A percentile compares a stretch with the other conserved stretches of the same genome.
These are phyloP conservation scores for Phyllosticta paracitricarpa DNA, from an alignment of 2,329 filamentous ascomycete species.

Conservation along the genomic window DNA sequence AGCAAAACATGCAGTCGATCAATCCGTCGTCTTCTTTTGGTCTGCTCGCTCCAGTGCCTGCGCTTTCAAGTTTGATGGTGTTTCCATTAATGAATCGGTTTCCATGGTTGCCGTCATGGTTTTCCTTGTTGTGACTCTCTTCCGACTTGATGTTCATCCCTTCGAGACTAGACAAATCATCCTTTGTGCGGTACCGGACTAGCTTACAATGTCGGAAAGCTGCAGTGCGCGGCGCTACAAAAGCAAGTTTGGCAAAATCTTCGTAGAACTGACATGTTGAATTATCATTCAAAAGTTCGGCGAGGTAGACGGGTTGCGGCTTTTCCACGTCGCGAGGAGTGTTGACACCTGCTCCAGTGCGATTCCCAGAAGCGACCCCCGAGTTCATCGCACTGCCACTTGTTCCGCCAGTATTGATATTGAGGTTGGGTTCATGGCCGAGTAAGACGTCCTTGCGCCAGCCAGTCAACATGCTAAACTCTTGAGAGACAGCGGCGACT, in stretches of 20 bases:
- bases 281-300: slow-evolving; percentile 87
- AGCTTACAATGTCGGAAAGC: slow-evolving; percentile 77
- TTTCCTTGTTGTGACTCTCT: slow-evolving; percentile 1
- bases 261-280: slow-evolving; percentile 92
- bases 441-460: slow-evolving; percentile 87
- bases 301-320: slow-evolving; percentile 75
- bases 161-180: slow-evolving; percentile 23
- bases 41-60: slow-evolving; percentile 60
- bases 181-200: slow-evolving; percentile 65
- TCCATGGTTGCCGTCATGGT: slow-evolving; percentile 1
- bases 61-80: slow-evolving; percentile 14
- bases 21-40: slow-evolving; percentile 76
- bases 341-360: slow-evolving; percentile 28
- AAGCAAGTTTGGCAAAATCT: slow-evolving; percentile 85
- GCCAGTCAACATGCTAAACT: slow-evolving; percentile 90
- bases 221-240: slow-evolving; percentile 78
- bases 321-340: slow-evolving; percentile 34
- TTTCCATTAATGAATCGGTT: slow-evolving; percentile 2
- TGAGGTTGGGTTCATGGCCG: slow-evolving; percentile 77
- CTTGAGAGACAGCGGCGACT: slow-evolving; percentile 89
- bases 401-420: slow-evolving; percentile 63
- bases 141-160: slow-evolving; percentile 14
- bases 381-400: slow-evolving; percentile 25
- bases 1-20: slow-evolving; percentile 91
- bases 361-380: slow-evolving; percentile 30